Percentiles rank a stretch among this genome's conserved stretches.
Evolutionary conservation across 2,329 filamentous ascomycete species (phyloP).

Genomic region (Cladophialophora carrionii): DNA sequence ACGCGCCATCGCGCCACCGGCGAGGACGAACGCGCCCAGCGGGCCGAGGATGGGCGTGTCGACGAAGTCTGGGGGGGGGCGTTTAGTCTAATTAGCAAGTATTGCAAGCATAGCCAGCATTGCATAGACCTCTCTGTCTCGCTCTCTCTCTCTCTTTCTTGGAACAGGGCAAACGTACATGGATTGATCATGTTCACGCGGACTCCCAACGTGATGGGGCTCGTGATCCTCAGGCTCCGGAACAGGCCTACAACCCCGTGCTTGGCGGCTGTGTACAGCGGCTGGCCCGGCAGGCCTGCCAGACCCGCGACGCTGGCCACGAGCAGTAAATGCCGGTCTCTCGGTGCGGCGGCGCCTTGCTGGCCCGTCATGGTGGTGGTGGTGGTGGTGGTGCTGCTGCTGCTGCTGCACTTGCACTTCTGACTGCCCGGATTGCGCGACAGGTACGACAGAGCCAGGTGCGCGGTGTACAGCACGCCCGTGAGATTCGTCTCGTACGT

Average conservation of each 20-base stretch:
- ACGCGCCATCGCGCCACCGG: constrained; percentile 59
- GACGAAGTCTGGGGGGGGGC: constrained; percentile 62
- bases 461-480: constrained; percentile 67
- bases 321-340: constrained; percentile 65
- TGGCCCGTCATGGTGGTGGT: constrained; percentile 34
- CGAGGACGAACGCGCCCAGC: constrained; percentile 56
- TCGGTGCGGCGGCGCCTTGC: constrained; percentile 28
- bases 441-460: constrained; percentile 59
- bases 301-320: constrained; percentile 65
- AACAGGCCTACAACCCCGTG: constrained; percentile 69
- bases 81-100: neutral
- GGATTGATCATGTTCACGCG: constrained; percentile 69
- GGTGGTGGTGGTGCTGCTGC: too few relatives aligned
- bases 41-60: constrained; percentile 62
- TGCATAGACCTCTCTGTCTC: too few relatives aligned
- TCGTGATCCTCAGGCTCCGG: constrained; percentile 58
- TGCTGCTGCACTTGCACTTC: too few relatives aligned
- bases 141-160: neutral
- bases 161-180: constrained; percentile 41
- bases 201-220: constrained; percentile 56
- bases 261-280: constrained; percentile 65
- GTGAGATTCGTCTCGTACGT: constrained; percentile 66
- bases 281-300: constrained; percentile 46
- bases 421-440: constrained; percentile 56
- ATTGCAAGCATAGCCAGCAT: too few relatives aligned